A percentile compares a stretch with the other conserved stretches of the same genome.
phyloP scores from a whole-genome alignment of 805 yeast species.

The Wickerhamia fluorescens region DNA sequence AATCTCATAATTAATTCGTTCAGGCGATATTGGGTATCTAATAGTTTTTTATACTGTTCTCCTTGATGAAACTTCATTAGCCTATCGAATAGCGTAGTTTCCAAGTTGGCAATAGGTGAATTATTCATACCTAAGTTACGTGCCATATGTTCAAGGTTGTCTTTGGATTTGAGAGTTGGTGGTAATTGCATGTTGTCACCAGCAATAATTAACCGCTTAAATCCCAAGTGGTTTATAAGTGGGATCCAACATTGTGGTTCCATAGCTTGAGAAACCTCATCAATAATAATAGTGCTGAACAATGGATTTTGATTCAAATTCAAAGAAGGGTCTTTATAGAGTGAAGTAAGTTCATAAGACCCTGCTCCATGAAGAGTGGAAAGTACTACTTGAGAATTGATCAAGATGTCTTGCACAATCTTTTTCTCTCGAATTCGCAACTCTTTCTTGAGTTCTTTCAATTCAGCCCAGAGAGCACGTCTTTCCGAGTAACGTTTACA shows the following conservation, averaged over 20 bases:
- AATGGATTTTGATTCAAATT: constrained; percentile 27
- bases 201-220: constrained; percentile 64
- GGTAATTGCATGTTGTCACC: constrained; percentile 93
- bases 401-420: constrained; percentile 50
- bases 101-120: constrained; percentile 37
- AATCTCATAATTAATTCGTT: constrained; percentile 70
- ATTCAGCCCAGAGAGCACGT: constrained; percentile 57
- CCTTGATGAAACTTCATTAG: constrained; percentile 41
- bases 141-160: too few species aligned
- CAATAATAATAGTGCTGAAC: constrained; percentile 81
- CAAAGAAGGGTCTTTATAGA: constrained; percentile 30
- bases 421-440: constrained; percentile 58
- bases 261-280: constrained; percentile 89
- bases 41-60: constrained; percentile 44
- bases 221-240: constrained; percentile 52
- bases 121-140: too few species aligned
- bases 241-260: constrained; percentile 99
- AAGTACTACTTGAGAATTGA: constrained; percentile 60
- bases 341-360: constrained; percentile 54
- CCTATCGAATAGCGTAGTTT: constrained; percentile 75
- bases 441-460: constrained; percentile 66
- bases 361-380: constrained; percentile 89
- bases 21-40: constrained; percentile 86
- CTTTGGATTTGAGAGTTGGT: constrained; percentile 68
- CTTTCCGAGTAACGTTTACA: constrained; percentile 59